Base-by-base conservation (phyloP, 2,329 filamentous ascomycete genomes). In the Aureobasidium musti region DNA sequence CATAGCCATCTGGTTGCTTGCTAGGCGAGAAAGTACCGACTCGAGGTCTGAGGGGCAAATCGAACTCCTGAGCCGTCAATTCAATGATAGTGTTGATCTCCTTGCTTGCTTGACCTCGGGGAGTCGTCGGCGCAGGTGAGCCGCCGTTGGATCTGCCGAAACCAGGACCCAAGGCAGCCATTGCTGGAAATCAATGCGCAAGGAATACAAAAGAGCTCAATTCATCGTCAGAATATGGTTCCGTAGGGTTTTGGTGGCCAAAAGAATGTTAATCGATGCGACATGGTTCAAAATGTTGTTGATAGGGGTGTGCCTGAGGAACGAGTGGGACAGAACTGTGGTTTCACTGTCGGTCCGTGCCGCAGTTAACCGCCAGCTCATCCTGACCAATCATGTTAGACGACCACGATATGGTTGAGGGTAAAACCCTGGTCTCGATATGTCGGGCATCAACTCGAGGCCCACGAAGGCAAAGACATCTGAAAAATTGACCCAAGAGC, bases 81-180 rank as follows among this genome's bases (percentile, higher is more conserved):
- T 67, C 50, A n/a, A 68, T 28, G 2, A 68, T 54, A 5, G 19
- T 47, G 37, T 69, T 56, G 41, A 69, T 65, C 28, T 67, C 64
- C 35, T 50, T 66, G 57, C 66, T 65, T 43, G 67, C 60, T 50
- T 68, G 66, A 17, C 54, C 56, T 37, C 33, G 60, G 43, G 66
- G 66, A 35, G 66, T 67, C 19, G 49, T 67, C 14, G 65, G 65
- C 43, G 52, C 28, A 37, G 39, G 41, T 28, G 50, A 53, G 45
- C 43, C 52, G 52, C 52, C 63, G 63, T 65, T 65, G 39, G 52
- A 49, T 21, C n/a, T 49, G 28, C 30, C 14, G 26, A 47, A 59
- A 41, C 30, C 17, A 52, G 59, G 59, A 45, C 26, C 59, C 33
- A 41, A 33, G 10, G 59, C 33, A 63, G 59, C 45, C 59, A 63